phyloP scores from a whole-genome alignment of 2,329 filamentous ascomycete species.

The Lecanicillium sp. region DNA sequence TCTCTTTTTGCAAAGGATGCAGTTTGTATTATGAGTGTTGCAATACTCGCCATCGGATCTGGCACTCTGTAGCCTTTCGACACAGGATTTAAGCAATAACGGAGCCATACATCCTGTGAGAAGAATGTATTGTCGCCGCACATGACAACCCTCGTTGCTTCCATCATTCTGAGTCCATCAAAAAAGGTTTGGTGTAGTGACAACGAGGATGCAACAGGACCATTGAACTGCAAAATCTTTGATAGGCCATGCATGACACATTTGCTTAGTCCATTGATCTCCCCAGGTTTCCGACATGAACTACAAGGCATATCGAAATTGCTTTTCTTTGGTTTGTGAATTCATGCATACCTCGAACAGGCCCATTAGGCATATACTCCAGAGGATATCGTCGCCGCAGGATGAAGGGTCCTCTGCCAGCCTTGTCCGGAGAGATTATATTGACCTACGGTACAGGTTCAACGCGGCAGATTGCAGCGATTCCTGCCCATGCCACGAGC shows the following conservation, averaged over 20 bases:
- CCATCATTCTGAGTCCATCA: conserved; percentile 18
- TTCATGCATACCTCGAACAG: neutral
- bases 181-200: conserved; percentile 16
- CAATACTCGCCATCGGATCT: neutral
- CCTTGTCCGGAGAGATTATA: conserved; percentile 14
- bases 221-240: conserved; percentile 17
- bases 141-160: conserved; percentile 21
- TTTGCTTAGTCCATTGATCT: conserved; percentile 23
- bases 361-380: neutral
- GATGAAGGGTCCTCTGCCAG: conserved; percentile 5
- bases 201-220: neutral
- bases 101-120: conserved; percentile 9
- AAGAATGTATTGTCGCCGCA: conserved; percentile 22
- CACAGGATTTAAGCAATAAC: neutral
- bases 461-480: conserved; percentile 15
- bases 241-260: conserved; percentile 24
- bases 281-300: conserved; percentile 22
- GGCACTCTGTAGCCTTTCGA: neutral
- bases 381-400: neutral
- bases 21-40: conserved; percentile 14
- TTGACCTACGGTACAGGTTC: conserved; percentile 17
- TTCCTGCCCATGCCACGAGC: neutral
- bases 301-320: conserved; percentile 13
- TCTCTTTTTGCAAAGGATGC: conserved; percentile 20
- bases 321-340: accelerated